These are phyloP conservation scores for Tardiomyces digboiensis DNA, from an alignment of 1,139 yeast genomes.

Conservation along the genomic window DNA sequence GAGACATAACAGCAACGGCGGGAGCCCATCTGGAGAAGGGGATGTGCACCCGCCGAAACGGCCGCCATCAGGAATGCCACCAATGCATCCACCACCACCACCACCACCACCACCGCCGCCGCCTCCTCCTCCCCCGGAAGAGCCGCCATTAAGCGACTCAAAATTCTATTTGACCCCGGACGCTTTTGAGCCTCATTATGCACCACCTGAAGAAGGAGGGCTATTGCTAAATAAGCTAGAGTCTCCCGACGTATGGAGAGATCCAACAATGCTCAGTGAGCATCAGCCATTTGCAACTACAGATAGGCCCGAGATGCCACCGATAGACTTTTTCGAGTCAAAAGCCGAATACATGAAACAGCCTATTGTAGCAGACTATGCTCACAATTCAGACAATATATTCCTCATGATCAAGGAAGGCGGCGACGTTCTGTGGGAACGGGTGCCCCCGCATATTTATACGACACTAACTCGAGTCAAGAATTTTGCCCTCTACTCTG, in stretches of 20 bases:
- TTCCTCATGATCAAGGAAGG: constrained; percentile 30
- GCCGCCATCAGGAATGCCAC: too few relatives aligned
- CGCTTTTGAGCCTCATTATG: not conserved
- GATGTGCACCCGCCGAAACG: not conserved
- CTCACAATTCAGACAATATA: constrained; percentile 10
- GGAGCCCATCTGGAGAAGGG: too few relatives aligned
- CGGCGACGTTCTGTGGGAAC: constrained; percentile 26
- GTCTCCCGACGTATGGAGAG: not conserved
- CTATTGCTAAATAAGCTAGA: not conserved
- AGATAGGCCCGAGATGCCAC: not conserved
- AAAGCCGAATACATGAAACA: not conserved
- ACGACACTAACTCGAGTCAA: constrained; percentile 27
- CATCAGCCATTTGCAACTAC: not conserved
- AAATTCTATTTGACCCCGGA: not conserved
- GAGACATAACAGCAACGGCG: not conserved
- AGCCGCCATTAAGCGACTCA: not conserved
- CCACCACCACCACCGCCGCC: not conserved
- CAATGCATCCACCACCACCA: not conserved
- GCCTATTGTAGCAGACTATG: not conserved
- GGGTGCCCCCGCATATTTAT: constrained; percentile 27
- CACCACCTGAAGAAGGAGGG: not conserved
- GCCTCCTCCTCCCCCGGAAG: not conserved
- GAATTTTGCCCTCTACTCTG: constrained; percentile 27
- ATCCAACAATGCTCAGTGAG: not conserved
- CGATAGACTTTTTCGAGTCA: not conserved